Percentiles rank a stretch among this genome's conserved stretches.
These are phyloP conservation scores for Leptographium flavum DNA, from an alignment of 2,329 filamentous ascomycete species.

Conservation along the genomic window DNA sequence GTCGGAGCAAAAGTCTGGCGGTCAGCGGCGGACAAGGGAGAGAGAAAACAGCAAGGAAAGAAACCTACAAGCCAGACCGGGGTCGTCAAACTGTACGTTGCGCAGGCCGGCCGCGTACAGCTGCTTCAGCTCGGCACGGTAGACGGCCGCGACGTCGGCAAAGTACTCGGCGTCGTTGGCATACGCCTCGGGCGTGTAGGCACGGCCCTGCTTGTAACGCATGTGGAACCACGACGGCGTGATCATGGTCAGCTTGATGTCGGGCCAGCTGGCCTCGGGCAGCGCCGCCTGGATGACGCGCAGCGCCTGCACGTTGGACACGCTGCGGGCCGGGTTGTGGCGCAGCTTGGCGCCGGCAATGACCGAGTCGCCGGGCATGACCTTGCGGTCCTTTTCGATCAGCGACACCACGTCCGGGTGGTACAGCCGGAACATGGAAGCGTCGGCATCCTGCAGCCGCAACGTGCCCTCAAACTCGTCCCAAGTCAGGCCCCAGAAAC, in stretches of 20 bases:
- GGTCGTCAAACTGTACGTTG: conserved; percentile 46
- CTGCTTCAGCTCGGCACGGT: conserved; percentile 30
- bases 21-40: not conserved
- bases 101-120: conserved; percentile 34
- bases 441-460: conserved; percentile 16
- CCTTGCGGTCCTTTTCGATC: conserved; percentile 24
- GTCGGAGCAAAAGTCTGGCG: conserved; percentile 46
- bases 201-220: conserved; percentile 31
- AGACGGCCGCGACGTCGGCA: conserved; percentile 34
- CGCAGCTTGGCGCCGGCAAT: conserved; percentile 32
- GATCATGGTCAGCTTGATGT: conserved; percentile 45
- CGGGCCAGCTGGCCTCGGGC: conserved; percentile 22
- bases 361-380: conserved; percentile 31
- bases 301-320: too few relatives aligned
- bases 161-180: conserved; percentile 33
- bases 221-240: conserved; percentile 50
- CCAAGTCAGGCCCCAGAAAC: conserved; percentile 21
- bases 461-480: conserved; percentile 26
- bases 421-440: conserved; percentile 22
- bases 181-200: conserved; percentile 34
- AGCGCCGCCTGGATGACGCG: too few relatives aligned
- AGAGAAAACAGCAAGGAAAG: too few relatives aligned
- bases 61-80: conserved; percentile 34
- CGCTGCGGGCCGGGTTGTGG: conserved; percentile 13
- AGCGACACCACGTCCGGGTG: conserved; percentile 20